Conservation (phyloP, 2,329 filamentous ascomycete species). For the Arthrobotrys pseudoclavata region DNA sequence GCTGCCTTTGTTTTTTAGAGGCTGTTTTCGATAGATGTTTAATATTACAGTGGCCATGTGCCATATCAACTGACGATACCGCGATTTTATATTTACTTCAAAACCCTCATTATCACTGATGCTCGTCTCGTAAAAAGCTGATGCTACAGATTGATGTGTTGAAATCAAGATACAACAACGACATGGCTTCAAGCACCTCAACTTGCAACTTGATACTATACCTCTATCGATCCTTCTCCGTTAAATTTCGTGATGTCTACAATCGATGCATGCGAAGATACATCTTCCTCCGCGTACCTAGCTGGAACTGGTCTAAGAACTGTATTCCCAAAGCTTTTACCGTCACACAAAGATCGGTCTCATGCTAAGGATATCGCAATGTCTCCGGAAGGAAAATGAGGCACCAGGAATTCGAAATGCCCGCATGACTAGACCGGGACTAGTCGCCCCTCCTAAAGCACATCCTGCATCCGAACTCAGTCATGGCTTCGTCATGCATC, state of each 20-base stretch:
- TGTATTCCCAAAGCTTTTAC: background rate
- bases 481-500: conserved; percentile 59
- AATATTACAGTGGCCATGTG: conserved; percentile 11
- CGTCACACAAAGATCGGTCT: conserved; percentile 1
- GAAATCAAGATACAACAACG: conserved; percentile 6
- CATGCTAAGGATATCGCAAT: conserved; percentile 16
- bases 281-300: background rate
- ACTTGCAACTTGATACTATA: background rate
- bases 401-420: conserved; percentile 42
- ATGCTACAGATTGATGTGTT: conserved; percentile 6
- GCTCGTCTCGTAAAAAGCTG: background rate
- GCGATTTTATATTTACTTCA: background rate
- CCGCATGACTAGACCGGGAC: conserved; percentile 55
- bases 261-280: background rate
- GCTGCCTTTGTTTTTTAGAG: conserved; percentile 1
- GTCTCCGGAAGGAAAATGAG: conserved; percentile 17
- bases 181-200: background rate
- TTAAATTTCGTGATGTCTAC: background rate
- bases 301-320: background rate
- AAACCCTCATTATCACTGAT: background rate
- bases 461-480: conserved; percentile 55
- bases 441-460: conserved; percentile 47
- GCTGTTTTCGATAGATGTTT: background rate
- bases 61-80: conserved; percentile 7
- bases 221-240: conserved; percentile 1